A percentile compares a stretch with the other conserved stretches of the same genome.
phyloP scores from a whole-genome alignment of 441 rosid species.

The Eutrema salsugineum region DNA sequence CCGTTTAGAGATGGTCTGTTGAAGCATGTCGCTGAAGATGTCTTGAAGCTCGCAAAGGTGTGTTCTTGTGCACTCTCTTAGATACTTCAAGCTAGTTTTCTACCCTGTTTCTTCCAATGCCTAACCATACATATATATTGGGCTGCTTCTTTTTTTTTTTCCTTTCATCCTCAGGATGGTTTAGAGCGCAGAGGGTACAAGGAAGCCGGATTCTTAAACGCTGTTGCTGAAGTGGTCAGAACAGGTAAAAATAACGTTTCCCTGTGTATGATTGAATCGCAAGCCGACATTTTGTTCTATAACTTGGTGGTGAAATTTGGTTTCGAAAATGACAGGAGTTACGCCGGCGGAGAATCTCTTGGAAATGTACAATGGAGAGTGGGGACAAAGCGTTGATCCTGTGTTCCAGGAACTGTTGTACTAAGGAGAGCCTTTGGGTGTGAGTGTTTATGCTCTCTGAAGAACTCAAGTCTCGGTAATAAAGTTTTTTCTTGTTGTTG shows the following conservation, averaged over 20 bases:
- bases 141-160: neutral
- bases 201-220: constrained; percentile 91
- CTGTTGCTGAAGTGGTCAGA: constrained; percentile 75
- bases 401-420: constrained; percentile 87
- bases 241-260: constrained; percentile 55
- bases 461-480: constrained; percentile 9
- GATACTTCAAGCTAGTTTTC: neutral
- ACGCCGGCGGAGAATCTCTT: constrained; percentile 95
- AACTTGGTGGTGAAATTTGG: neutral
- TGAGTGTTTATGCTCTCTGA: constrained; percentile 10
- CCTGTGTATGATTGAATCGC: neutral
- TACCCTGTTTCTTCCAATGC: neutral
- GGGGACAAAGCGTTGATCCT: constrained; percentile 88
- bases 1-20: constrained; percentile 87
- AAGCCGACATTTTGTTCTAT: neutral
- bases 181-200: constrained; percentile 94
- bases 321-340: constrained; percentile 48
- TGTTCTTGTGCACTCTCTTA: constrained; percentile 2
- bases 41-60: constrained; percentile 83
- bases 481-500: neutral
- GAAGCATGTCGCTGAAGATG: constrained; percentile 86
- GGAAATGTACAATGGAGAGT: constrained; percentile 80
- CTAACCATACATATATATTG: neutral
- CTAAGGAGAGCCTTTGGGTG: constrained; percentile 25
- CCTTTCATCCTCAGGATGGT: constrained; percentile 62